Evolutionary conservation across 2,329 filamentous ascomycete species (phyloP), one percentile per base, ranked within the genome.

Genomic region (Cladorrhinum sp.): DNA sequence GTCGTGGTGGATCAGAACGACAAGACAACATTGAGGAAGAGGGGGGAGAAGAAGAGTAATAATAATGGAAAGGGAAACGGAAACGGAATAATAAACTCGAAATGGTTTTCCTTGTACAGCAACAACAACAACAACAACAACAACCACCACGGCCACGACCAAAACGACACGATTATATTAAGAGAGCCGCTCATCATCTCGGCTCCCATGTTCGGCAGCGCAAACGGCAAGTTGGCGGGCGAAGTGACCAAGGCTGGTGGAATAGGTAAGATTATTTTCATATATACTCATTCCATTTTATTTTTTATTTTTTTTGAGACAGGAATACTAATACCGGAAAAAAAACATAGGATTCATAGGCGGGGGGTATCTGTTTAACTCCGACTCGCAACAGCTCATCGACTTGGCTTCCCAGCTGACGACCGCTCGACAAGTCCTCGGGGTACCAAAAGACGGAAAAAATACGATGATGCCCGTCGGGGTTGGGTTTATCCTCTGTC

Each of bases 401-500:
- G 57, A 64, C 12, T 69, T 77, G n/a, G 69, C 71, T 16, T 61
- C 65, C 24, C 71, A 76, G 60, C 73, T 77, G 13, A 18, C 57
- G 38, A 41, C 59, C 23, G 73, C 68, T 1, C 67, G 70, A 24
- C 18, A 63, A 4, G 27, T 66, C 32, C 68, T 74, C 20, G 60
- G 24, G 68, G 75, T 16, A 65, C 67, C 22, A 60, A n/a, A n/a
- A n/a, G 66, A 18, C 32, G 22, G 36, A 23, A 23, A 13, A 64
- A 10, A 29, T 29, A 29, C 72, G 2, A 6, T 6, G 29, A 70
- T 84, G 0, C 81, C 81, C 38, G 73, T 89, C 38, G 85, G 81
- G 61, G 76, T 88, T 2, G 87, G 86, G 58, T 86, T 90, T 72
- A 78, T 89, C 57, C 81, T 85, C 50, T 84, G 83, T 59, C 73